Evolutionary conservation across 768 basidiomycete species (phyloP), one percentile per base, ranked within the genome.

Genomic region (Termitomyces heimii): DNA sequence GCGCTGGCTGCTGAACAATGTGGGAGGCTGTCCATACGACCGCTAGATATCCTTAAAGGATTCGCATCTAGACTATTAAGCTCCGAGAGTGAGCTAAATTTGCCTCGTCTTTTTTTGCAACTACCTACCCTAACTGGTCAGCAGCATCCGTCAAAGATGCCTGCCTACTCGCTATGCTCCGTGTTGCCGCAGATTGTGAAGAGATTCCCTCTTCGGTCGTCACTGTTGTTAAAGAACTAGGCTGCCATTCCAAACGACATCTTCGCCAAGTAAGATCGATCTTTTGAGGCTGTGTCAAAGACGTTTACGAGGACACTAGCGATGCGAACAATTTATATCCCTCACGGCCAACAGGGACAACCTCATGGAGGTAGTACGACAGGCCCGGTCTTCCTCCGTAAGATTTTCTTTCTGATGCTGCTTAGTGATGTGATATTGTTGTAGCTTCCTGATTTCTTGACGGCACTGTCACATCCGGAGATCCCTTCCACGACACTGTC

Each of bases 111-210:
- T 28, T 55, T 53, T 28, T 43, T 6, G 39, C 10, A 9, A 16
- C 29, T 35, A 26, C 13, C 26, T 49, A 44, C 61, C 56, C 59
- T 44, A 51, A 61, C 55, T 47, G 35, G 35, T 45, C n/a, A 42
- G 44, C 59, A 92, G 90, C 80, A 34, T 74, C 85, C 29, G 81
- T 92, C 8, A 87, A 89, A 66, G 91, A 94, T 57, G 83, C 83
- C 4, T 83, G 82, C 58, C 70, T 94, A 31, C 66, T 92, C 32
- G 77, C 85, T 3, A 88, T 93, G 85, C 69, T 92, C 35, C 78
- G 89, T 53, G 60, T 91, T 31, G 75, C 80, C 49, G 82, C 79
- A 3, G 79, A 83, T 20, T 86, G 83, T 63, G 78, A 82, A 10
- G 71, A 78, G 24, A 66, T 87, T 12, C 80, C 85, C 4, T 65